phyloP scores from a whole-genome alignment of 2,329 filamentous ascomycete species.

The Aureobasidium mangrovei region DNA sequence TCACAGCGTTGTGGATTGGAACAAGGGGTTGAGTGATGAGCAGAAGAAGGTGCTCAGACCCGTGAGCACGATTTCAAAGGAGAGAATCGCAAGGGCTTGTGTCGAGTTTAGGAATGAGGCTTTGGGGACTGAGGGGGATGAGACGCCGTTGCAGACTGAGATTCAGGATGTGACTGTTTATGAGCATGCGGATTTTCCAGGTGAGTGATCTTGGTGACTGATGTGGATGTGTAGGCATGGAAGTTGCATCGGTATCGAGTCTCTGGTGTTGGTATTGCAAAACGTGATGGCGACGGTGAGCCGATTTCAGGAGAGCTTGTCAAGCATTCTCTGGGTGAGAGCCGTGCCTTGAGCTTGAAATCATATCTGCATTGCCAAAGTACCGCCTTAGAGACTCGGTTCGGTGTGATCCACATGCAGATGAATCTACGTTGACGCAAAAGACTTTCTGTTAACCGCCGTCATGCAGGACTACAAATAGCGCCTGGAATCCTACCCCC shows the following conservation, averaged over 20 bases:
- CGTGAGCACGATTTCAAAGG: conserved; percentile 7
- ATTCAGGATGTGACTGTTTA: conserved; percentile 26
- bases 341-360: background rate
- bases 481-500: conserved; percentile 14
- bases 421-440: too few relatives aligned
- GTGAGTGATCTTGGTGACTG: background rate
- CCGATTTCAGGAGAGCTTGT: background rate
- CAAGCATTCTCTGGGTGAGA: background rate
- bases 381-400: background rate
- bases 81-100: conserved; percentile 12
- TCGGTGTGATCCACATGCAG: too few relatives aligned
- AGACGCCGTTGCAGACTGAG: background rate
- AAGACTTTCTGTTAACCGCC: background rate
- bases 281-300: background rate
- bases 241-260: too few relatives aligned
- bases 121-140: conserved; percentile 1
- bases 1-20: conserved; percentile 13
- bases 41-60: conserved; percentile 10
- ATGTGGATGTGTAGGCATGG: background rate
- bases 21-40: conserved; percentile 13
- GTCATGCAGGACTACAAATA: conserved; percentile 12
- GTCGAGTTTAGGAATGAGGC: conserved; percentile 14
- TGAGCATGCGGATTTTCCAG: conserved; percentile 31
- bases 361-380: background rate
- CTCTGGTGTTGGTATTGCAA: background rate